Evolutionary conservation across 2,329 filamentous ascomycete genomes (phyloP).

Genomic region (Stagonosporopsis chrysanthemi): DNA sequence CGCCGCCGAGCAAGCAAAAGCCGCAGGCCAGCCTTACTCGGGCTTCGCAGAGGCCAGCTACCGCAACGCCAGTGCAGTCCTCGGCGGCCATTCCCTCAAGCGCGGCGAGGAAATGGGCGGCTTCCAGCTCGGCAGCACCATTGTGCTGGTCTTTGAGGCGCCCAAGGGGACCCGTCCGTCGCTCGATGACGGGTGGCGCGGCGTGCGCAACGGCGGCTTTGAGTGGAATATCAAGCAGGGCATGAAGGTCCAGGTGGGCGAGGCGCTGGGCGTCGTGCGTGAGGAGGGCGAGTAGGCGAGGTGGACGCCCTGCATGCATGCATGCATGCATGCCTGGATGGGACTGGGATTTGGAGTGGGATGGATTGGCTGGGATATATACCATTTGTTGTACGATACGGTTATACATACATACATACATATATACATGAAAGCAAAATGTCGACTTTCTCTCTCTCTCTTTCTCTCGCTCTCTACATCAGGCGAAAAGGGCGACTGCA

Average conservation of each 20-base stretch:
- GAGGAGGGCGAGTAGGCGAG: conserved; percentile 46
- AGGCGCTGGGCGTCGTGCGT: conserved; percentile 77
- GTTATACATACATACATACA: background rate
- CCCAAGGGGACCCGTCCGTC: conserved; percentile 67
- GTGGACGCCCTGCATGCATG: too few species aligned
- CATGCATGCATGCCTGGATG: too few species aligned
- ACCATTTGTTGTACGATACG: background rate
- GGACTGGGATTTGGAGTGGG: too few species aligned
- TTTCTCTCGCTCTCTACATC: too few species aligned
- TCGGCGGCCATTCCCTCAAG: conserved; percentile 83
- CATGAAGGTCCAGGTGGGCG: conserved; percentile 85
- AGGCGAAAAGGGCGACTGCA: too few species aligned
- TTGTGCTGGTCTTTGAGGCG: conserved; percentile 96
- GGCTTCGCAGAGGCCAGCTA: conserved; percentile 95
- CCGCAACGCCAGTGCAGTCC: conserved; percentile 74
- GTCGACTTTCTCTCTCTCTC: too few species aligned
- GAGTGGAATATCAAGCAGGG: conserved; percentile 88
- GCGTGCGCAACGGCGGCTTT: conserved; percentile 72
- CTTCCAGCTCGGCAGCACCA: conserved; percentile 92
- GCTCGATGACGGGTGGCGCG: conserved; percentile 64
- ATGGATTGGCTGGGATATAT: too few species aligned
- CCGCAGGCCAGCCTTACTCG: conserved; percentile 80
- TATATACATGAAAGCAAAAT: too few species aligned
- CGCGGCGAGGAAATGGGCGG: conserved; percentile 98
- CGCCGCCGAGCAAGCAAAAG: conserved; percentile 79